Evolutionary conservation across 1,284 basidiomycete species (phyloP).

Genomic region (Irpex rosettiformis): DNA sequence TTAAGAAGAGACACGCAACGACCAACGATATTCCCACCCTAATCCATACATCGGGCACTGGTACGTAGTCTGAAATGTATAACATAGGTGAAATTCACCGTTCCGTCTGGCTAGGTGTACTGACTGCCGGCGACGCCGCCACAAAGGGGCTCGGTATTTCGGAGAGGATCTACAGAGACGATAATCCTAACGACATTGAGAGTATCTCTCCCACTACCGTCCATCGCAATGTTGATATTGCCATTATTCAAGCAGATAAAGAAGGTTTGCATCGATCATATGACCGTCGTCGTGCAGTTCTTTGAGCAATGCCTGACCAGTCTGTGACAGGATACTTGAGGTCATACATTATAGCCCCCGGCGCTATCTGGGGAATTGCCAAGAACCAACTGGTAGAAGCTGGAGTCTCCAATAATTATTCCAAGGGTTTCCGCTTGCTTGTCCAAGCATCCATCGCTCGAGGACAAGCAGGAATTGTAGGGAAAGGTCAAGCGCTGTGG

Average conservation of each 20-base stretch:
- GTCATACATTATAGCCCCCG: slow-evolving; percentile 36
- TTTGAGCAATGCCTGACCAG: neutral
- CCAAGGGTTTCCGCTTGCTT: slow-evolving; percentile 31
- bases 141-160: slow-evolving; percentile 34
- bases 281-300: neutral
- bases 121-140: slow-evolving; percentile 31
- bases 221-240: slow-evolving; percentile 30
- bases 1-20: slow-evolving; percentile 36
- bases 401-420: slow-evolving; percentile 33
- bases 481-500: slow-evolving; percentile 28
- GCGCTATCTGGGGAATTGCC: slow-evolving; percentile 35
- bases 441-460: slow-evolving; percentile 27
- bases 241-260: slow-evolving; percentile 29
- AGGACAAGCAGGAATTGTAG: slow-evolving; percentile 31
- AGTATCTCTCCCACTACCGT: slow-evolving; percentile 15
- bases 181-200: slow-evolving; percentile 36
- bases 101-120: slow-evolving; percentile 29
- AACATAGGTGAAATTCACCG: neutral
- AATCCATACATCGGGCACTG: slow-evolving; percentile 54
- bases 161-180: slow-evolving; percentile 43
- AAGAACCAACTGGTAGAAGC: slow-evolving; percentile 31
- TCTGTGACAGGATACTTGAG: slow-evolving; percentile 31
- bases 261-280: slow-evolving; percentile 23
- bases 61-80: slow-evolving; percentile 17
- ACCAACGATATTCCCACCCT: slow-evolving; percentile 37